Base-by-base conservation (phyloP, 768 basidiomycete species). In the Cantharellus anzutake region DNA sequence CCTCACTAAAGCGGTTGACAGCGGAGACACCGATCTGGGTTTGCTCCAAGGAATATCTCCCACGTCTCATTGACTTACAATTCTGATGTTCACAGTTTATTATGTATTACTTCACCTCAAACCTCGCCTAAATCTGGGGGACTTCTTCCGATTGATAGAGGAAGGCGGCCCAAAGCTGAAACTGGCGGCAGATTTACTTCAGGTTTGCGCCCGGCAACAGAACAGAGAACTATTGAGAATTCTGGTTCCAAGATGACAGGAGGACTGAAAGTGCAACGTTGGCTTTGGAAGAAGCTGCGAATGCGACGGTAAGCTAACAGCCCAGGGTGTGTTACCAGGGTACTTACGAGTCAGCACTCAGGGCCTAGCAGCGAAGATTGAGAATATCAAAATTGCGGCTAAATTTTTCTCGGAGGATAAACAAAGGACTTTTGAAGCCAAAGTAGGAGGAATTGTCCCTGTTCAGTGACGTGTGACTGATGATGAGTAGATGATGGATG, bases 321-420 rank as follows among this genome's bases (percentile, higher is more conserved):
- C 20, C 20, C 20, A 29, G 20, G 20, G 20, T 29, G 20, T 29
- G 20, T 29, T 29, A 29, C 20, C 20, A 29, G 20, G 20, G 20
- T 29, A 29, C 20, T 29, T 29, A 29, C 20, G 20, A 29, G 20
- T 29, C 20, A 29, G 20, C 62, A 4, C 34, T 2, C 63, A 96
- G 90, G 86, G 92, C 69, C 80, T 82, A 51, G 65, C 73, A 14
- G 78, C 88, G 2, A 82, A 80, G 66, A 75, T 92, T 42, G 74
- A 77, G 0, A 78, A 82, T 14, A 78, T 94, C 59, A 84, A 83
- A 67, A 76, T 80, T 16, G 90, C 93, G 1, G 86, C 89, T 62
- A 97, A 92, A 67, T 91, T 87, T 71, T 92, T 98, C 67, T 84
- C 82, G 0, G 92, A 99, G 68, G 91, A 98, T 68, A 97, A 92